Conservation (phyloP, 1,284 basidiomycete genomes). For the Fistulina hepatica region DNA sequence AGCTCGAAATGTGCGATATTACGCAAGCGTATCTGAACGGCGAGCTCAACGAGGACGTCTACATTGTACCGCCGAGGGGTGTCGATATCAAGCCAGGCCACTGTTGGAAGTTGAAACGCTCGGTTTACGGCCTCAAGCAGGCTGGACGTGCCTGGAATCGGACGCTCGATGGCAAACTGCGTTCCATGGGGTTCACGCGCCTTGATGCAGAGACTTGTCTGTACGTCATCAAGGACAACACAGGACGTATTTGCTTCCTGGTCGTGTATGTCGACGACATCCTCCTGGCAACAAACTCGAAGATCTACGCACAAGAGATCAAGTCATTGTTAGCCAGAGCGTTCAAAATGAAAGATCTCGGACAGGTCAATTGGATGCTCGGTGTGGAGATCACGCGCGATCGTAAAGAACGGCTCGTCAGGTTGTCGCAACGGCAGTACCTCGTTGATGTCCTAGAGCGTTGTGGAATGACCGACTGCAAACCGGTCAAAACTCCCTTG, state of each 20-base stretch:
- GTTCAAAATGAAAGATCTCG: constrained; percentile 25
- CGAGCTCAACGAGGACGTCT: constrained; percentile 13
- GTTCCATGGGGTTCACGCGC: constrained; percentile 14
- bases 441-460: constrained; percentile 21
- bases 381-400: constrained; percentile 22
- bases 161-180: constrained; percentile 12
- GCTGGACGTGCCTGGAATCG: constrained; percentile 17
- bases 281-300: constrained; percentile 12
- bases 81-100: constrained; percentile 8
- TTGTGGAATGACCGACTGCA: constrained; percentile 19
- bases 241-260: constrained; percentile 13
- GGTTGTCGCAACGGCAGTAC: constrained; percentile 23
- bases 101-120: constrained; percentile 14
- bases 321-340: constrained; percentile 11
- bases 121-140: constrained; percentile 19
- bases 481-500: constrained; percentile 22
- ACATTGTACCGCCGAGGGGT: constrained; percentile 14
- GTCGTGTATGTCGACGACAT: constrained; percentile 19
- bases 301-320: constrained; percentile 13
- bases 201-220: constrained; percentile 18
- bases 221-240: constrained; percentile 12
- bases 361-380: constrained; percentile 21
- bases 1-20: constrained; percentile 26
- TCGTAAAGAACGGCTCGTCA: constrained; percentile 14
- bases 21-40: constrained; percentile 24